A percentile compares a stretch with the other conserved stretches of the same genome.
Conservation (phyloP, 192 early-diverging fungal species). For the Linnemannia schmuckeri region DNA sequence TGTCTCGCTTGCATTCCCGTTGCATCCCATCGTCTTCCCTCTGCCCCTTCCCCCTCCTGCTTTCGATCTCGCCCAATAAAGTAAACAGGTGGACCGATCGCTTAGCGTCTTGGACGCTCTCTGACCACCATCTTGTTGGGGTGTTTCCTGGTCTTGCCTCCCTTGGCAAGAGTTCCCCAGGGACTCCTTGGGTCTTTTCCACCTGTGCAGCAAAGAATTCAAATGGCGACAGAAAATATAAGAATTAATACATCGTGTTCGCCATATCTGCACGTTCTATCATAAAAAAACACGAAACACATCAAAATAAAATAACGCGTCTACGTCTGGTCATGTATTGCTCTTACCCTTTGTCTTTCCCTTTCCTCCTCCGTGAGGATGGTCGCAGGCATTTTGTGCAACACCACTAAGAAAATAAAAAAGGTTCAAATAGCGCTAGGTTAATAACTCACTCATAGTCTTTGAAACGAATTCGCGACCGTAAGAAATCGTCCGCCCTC, state of each 20-base stretch:
- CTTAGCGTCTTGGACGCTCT: constrained; percentile 69
- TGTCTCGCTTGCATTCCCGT: not conserved
- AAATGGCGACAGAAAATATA: constrained; percentile 1
- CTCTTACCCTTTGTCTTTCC: constrained; percentile 91
- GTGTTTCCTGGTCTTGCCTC: constrained; percentile 84
- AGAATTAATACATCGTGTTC: not conserved
- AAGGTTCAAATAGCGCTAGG: not conserved
- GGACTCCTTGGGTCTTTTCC: constrained; percentile 86
- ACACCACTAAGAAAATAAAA: constrained; percentile 76
- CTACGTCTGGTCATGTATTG: constrained; percentile 4
- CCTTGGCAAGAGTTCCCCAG: constrained; percentile 95
- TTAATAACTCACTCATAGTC: not conserved
- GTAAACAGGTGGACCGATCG: not conserved
- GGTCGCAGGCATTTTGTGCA: constrained; percentile 94
- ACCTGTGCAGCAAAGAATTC: not conserved
- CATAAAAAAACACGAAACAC: not conserved
- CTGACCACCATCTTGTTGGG: constrained; percentile 80
- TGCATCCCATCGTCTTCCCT: not conserved
- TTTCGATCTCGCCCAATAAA: not conserved
- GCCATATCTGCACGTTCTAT: not conserved
- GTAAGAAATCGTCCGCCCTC: not conserved
- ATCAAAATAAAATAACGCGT: not conserved
- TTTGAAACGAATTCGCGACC: not conserved
- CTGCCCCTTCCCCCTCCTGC: not conserved
- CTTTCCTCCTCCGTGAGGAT: constrained; percentile 98